Evolutionary conservation across 2,329 filamentous ascomycete species (phyloP).

Genomic region (Aquanectria penicillioides): DNA sequence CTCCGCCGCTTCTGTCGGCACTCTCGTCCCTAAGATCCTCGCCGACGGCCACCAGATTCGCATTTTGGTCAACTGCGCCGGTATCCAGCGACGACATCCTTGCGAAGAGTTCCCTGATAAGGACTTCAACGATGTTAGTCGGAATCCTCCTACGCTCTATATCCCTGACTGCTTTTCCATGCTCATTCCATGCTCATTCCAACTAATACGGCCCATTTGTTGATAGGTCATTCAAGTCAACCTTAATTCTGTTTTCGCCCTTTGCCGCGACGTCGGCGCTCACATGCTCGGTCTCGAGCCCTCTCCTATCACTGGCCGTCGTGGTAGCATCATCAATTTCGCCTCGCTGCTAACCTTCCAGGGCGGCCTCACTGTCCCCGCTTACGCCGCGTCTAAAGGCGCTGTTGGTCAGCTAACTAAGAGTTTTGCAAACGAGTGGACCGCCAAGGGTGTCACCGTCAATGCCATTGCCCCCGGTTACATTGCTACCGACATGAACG

Average conservation of each 20-base stretch:
- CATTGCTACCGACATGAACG: constrained; percentile 95
- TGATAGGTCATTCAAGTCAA: constrained; percentile 88
- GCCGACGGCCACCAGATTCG: constrained; percentile 72
- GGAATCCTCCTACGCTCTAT: neutral
- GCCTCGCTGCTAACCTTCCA: constrained; percentile 85
- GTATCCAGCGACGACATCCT: constrained; percentile 83
- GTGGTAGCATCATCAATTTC: constrained; percentile 84
- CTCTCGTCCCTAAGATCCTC: constrained; percentile 69
- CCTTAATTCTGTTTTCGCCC: constrained; percentile 81
- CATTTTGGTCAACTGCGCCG: constrained; percentile 87
- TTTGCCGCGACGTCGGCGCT: constrained; percentile 80
- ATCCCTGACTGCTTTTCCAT: neutral
- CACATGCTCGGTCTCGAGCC: constrained; percentile 75
- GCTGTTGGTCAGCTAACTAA: constrained; percentile 88
- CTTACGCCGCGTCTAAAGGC: constrained; percentile 88
- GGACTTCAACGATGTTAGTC: constrained; percentile 76
- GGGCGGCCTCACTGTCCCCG: constrained; percentile 87
- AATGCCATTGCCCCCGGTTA: constrained; percentile 93
- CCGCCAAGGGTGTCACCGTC: constrained; percentile 79
- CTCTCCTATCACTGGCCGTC: constrained; percentile 60
- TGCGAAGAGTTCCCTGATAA: constrained; percentile 78
- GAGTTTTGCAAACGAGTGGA: constrained; percentile 88
- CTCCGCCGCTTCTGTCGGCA: constrained; percentile 66
- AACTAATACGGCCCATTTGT: constrained; percentile 14
- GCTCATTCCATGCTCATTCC: no score